Evolutionary conservation across 768 basidiomycete species (phyloP), one percentile per base, ranked within the genome.

Genomic region (Phanerochaete carnosa): DNA sequence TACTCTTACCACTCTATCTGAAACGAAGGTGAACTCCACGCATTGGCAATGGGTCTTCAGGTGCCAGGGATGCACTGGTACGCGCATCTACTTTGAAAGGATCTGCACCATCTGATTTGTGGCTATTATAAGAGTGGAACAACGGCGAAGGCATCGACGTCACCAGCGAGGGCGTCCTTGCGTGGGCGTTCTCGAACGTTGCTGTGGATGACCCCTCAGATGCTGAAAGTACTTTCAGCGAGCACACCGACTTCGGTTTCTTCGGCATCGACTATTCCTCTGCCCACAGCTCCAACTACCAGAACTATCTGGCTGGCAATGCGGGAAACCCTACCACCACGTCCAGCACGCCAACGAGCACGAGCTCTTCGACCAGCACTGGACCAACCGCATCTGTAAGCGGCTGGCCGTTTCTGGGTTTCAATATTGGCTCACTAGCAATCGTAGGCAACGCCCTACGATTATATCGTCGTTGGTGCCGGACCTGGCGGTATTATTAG

Each of bases 1-100:
- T 0, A 73, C 76, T 16, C 70, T 88, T 50, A 86, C 84, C 1
- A 78, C 78, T 46, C 72, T 85, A 12, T 79, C 80, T 4, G 75
- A 76, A 8, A 78, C 80, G 16, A 76, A 72, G 57, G 78, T 86
- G 26, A 85, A 85, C 63, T 69, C 83, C 0, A 86, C 85, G 1
- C 83, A 85, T 63, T 87, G 85, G 84, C 85, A 85, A 62, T 86
- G 83, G 80, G 83, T 86, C 3, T 88, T 80, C 73, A 77, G 84
- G 19, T 88, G 86, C 78, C 82, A 86, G 66, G 82, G 85, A 70
- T 88, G 86, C 74, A 81, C 84, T 46, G 73, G 84, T 85, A 69
- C 60, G 79, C 39, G 39, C 11, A 19, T 43, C 39, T 77, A 0
- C 25, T 28, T 16, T 32, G 29, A 0, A 13, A 19, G 43, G 37